Evolutionary conservation across 2,329 filamentous ascomycete species (phyloP), one percentile per base, ranked within the genome.

Genomic region (Arthroderma sp.): DNA sequence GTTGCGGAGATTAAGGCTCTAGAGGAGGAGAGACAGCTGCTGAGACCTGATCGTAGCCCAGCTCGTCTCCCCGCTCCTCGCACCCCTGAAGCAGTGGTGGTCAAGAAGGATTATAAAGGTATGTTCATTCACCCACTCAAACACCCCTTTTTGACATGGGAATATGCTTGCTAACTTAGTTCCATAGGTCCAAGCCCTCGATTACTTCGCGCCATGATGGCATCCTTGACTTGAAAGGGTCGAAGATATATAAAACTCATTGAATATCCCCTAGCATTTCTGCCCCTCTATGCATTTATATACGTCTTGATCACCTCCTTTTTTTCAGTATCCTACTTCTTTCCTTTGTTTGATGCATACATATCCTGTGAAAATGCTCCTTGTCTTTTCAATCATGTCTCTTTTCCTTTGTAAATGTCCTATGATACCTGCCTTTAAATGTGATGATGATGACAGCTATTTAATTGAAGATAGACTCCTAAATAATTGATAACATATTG

Each of bases 71-170:
- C 15, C 15, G 15, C 30, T 42, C 50, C 29, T 44, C 54, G 15
- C 53, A 56, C 71, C 54, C 63, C 64, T 34, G 66, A 72, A 42
- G 75, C 78, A 48, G 65, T 80, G 4, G 66, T 71, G 50, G 78
- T 94, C 56, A 83, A 86, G 68, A 86, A 83, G 72, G 86, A 95
- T 69, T 82, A 82, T 73, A 91, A 85, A 87, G 87, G 88, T 93
- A 91, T 82, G 83, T 40, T 8, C 33, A 80, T 91, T 22, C 38
- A 9, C 38, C 8, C 27, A 34, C 27, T 10, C 30, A 15, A 7
- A 11, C 30, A 9, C 29, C 4, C 3, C 29, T 15, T 27, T 6
- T 22, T 33, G 9, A 11, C 40, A 29, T 41, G 10, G 10, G 8
- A 31, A 28, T 7, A 36, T 28, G 15, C 5, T 33, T 33, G 15